A percentile compares a stretch with the other conserved stretches of the same genome.
Conservation (phyloP, 225 moss, liverwort and hornwort genomes). For the Thuidium tamariscinum region DNA sequence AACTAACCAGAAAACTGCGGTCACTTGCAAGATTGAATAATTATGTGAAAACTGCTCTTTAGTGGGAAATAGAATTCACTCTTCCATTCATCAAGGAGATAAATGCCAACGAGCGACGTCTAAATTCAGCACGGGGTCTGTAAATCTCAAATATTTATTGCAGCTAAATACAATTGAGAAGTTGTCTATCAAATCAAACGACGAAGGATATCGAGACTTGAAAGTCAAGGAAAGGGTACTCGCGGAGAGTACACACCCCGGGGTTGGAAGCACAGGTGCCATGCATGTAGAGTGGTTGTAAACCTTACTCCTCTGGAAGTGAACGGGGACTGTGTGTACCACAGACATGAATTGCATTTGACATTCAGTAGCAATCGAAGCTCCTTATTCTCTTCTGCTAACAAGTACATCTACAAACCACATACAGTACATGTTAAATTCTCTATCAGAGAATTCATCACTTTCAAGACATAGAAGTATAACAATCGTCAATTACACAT, state of each 20-base stretch:
- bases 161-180: too few relatives aligned
- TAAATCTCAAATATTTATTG: background rate
- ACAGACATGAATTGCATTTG: background rate
- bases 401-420: background rate
- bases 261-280: background rate
- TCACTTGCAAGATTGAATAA: background rate
- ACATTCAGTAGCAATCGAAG: background rate
- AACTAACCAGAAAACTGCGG: too few relatives aligned
- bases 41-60: too few relatives aligned
- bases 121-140: background rate
- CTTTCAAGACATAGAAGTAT: too few relatives aligned
- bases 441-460: background rate
- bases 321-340: background rate
- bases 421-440: background rate
- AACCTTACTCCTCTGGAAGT: background rate
- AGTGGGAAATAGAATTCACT: background rate
- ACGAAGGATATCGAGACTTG: background rate
- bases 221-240: background rate
- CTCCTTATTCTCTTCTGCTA: background rate
- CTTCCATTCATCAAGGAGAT: background rate
- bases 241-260: background rate
- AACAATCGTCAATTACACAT: background rate
- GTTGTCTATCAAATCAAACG: background rate
- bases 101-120: background rate
- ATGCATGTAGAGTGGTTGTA: background rate